phyloP scores from a whole-genome alignment of 805 yeast genomes.

The Metschnikowia noctiluminum region DNA sequence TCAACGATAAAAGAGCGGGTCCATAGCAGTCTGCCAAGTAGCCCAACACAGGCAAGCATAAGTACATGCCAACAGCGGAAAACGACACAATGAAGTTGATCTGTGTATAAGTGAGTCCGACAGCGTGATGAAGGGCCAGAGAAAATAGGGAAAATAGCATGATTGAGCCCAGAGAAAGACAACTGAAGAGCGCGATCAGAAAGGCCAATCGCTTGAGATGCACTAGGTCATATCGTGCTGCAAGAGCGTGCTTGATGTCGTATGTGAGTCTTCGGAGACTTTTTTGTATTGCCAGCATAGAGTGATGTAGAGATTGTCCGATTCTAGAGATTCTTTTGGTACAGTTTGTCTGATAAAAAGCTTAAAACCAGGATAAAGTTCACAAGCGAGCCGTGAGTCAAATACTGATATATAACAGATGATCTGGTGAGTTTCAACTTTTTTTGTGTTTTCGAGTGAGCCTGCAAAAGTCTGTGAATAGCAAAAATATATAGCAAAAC shows the following conservation, averaged over 20 bases:
- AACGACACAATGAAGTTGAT: constrained; percentile 71
- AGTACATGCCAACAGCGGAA: constrained; percentile 77
- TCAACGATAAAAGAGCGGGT: constrained; percentile 63
- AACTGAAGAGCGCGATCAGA: constrained; percentile 52
- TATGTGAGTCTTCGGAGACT: constrained; percentile 32
- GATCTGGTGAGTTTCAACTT: neutral
- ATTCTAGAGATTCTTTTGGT: no score
- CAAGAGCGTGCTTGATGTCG: constrained; percentile 43
- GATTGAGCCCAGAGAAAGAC: constrained; percentile 80
- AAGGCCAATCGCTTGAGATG: constrained; percentile 52
- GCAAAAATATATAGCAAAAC: neutral
- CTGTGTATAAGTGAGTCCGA: constrained; percentile 60
- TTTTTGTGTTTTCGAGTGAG: no score
- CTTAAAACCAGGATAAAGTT: neutral
- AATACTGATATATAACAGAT: neutral
- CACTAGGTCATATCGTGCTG: constrained; percentile 38
- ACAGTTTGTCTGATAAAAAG: no score
- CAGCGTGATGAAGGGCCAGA: constrained; percentile 55
- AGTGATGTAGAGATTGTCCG: no score
- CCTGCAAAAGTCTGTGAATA: neutral
- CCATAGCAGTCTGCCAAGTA: constrained; percentile 83
- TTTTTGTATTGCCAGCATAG: neutral
- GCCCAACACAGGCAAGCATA: constrained; percentile 80
- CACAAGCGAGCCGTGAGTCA: neutral
- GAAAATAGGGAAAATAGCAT: constrained; percentile 79